Evolutionary conservation across 352 stramenopile genomes (phyloP), one percentile per base, ranked within the genome.

Genomic region (Phytophthora syringae): DNA sequence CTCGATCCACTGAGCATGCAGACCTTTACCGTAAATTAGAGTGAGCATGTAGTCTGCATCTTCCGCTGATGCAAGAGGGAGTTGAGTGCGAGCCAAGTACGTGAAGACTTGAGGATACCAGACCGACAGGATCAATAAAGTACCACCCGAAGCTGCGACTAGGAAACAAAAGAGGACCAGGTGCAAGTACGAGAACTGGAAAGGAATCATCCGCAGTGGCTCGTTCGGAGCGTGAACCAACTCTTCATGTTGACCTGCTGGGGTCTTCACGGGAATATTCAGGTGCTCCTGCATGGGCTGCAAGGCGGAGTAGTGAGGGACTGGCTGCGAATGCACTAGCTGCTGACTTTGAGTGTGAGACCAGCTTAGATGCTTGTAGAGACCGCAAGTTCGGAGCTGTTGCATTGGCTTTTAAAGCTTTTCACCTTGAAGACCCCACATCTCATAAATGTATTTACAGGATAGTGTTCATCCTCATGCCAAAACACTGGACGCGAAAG

Each of bases 21-120:
- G 40, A 9, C 73, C 78, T 34, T 83, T 72, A 5, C 76, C 52
- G 21, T 84, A 67, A 7, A 84, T 64, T 0, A 86, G 67, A 18
- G 79, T 47, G 12, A 92, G 67, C 42, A 92, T 62, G 36, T 64
- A 82, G 34, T 92, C 52, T 5, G 80, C 83, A 7, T 89, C 59
- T 22, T 43, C 70, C 7, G 77, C 18, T 0, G 42, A 67, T 27
- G 60, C 63, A 5, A 61, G 50, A 0, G 74, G 71, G 22, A 88
- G 52, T 22, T 45, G 62, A 13, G 42, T 52, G n/a, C 82, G 82
- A 47, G 80, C 80, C 27, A 89, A 55, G 47, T 50, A 64, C 9
- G 83, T 90, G 69, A 83, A 89, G 27, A 90, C n/a, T n/a, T 82
- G 76, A 5, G 83, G 80, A 54, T 85, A 89, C 83, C 83, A 90